Base-by-base conservation (phyloP, 345 rosid genomes). In the Mallotus nudiflorus region DNA sequence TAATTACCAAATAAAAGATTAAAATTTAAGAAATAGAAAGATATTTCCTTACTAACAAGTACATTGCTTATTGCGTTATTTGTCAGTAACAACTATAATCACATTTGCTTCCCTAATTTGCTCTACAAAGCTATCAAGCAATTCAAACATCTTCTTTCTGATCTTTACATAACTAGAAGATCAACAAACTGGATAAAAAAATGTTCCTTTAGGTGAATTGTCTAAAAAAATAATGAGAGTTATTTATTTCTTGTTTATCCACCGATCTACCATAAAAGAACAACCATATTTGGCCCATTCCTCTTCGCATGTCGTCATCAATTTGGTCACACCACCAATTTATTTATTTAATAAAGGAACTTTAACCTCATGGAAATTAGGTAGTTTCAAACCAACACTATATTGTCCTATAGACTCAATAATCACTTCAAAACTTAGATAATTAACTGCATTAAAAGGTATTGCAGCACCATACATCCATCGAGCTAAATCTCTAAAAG, bases 241-340 rank as follows among this genome's bases (percentile, higher is more conserved):
- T 29, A 46, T 25, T 42, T 70, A 9, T 10, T 45, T 63, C 6
- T 10, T 39, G 10, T 70, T n/a, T 3, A 9, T 56, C 65, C 46
- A 46, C n/a, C 66, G 42, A 57, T 70, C 66, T 44, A 8, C 66
- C 66, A 75, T 46, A 8, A 75, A 46, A 9, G 67, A 37, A 28
- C 66, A 75, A 6, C 66, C 71, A 37, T 22, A 15, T 14, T 29
- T 56, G n/a, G 18, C 53, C 53, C 24, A 48, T 3, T 57, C 53
- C 14, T 24, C 54, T 25, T 45, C 12, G 11, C 25, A 28, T 3
- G 6, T 1, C n/a, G 44, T 25, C 20, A 42, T 24, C 16, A 6
- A 0, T 1, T 24, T 10, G 9, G 46, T 44, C n/a, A 25, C 52
- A 8, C 25, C 1, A 24, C 0, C 15, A 25, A 45, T 37, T 16